A percentile compares a stretch with the other conserved stretches of the same genome.
These are phyloP conservation scores for Talaromyces sp. DNA, from an alignment of 2,329 filamentous ascomycete genomes.

Conservation along the genomic window DNA sequence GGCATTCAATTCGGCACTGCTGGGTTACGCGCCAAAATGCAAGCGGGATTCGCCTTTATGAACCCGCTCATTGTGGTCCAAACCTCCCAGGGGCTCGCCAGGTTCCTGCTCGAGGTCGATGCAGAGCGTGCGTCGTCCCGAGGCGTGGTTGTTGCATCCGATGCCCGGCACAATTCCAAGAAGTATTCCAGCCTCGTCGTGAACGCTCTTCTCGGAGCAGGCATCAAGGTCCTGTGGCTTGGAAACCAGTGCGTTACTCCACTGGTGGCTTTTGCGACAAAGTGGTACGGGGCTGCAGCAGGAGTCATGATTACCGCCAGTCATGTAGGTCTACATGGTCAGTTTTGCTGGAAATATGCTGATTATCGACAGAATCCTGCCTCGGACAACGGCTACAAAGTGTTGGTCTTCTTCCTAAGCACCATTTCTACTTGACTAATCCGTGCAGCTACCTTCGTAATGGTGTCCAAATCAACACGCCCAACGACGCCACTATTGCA, in stretches of 20 bases:
- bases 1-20: conserved; percentile 59
- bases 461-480: conserved; percentile 61
- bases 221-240: conserved; percentile 56
- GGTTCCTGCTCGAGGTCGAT: conserved; percentile 49
- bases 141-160: conserved; percentile 57
- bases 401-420: conserved; percentile 27
- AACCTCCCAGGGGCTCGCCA: conserved; percentile 60
- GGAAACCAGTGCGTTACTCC: conserved; percentile 54
- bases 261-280: conserved; percentile 57
- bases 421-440: conserved; percentile 16
- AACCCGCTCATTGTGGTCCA: conserved; percentile 57
- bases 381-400: conserved; percentile 51
- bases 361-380: conserved; percentile 13
- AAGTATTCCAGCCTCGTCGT: conserved; percentile 57
- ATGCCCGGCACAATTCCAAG: conserved; percentile 58
- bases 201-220: conserved; percentile 53
- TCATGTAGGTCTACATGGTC: conserved; percentile 50
- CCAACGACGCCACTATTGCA: conserved; percentile 56
- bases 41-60: conserved; percentile 59
- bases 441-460: conserved; percentile 52
- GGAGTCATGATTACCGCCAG: conserved; percentile 64
- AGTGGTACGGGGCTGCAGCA: conserved; percentile 48
- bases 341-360: conserved; percentile 40
- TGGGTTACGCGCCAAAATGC: conserved; percentile 59
- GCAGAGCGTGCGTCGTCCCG: conserved; percentile 34